These are phyloP conservation scores for Aspergillus ostianus DNA, from an alignment of 495 filamentous ascomycete genomes.

Conservation along the genomic window DNA sequence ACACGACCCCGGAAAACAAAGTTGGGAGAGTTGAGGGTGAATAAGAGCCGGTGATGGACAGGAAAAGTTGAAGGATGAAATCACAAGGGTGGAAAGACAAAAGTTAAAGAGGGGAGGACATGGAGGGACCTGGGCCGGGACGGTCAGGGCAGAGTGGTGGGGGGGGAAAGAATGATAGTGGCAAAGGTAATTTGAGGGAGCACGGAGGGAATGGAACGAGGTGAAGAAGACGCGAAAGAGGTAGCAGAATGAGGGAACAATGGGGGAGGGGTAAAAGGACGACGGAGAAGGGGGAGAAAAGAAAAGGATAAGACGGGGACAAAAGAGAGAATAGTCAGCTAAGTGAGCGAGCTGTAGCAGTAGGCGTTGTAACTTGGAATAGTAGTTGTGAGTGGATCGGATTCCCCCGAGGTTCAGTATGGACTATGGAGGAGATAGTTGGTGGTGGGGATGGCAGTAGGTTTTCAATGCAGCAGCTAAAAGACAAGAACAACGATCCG, in stretches of 20 bases:
- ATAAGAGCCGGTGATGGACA: not conserved
- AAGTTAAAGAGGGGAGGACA: not conserved
- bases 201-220: no score
- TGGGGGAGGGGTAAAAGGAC: slow-evolving; percentile 13
- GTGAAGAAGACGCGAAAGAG: not conserved
- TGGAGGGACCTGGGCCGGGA: not conserved
- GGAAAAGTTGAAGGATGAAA: not conserved
- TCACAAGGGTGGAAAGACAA: not conserved
- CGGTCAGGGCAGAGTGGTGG: not conserved
- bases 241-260: slow-evolving; percentile 14
- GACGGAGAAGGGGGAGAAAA: slow-evolving; percentile 12
- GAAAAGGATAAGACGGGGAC: slow-evolving; percentile 13
- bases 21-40: not conserved
- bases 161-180: not conserved
- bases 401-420: slow-evolving; percentile 23
- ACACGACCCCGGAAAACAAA: not conserved
- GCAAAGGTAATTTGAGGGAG: not conserved
- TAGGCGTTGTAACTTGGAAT: slow-evolving; percentile 4
- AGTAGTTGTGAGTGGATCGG: slow-evolving; percentile 24
- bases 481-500: slow-evolving; percentile 15
- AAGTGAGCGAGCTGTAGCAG: slow-evolving; percentile 16
- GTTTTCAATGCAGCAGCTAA: slow-evolving; percentile 15
- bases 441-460: slow-evolving; percentile 17
- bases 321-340: slow-evolving; percentile 16
- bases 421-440: not conserved